Percentiles rank a stretch among this genome's conserved stretches.
Evolutionary conservation across 164 flowering plant species (phyloP).

Genomic region (Saururus chinensis): DNA sequence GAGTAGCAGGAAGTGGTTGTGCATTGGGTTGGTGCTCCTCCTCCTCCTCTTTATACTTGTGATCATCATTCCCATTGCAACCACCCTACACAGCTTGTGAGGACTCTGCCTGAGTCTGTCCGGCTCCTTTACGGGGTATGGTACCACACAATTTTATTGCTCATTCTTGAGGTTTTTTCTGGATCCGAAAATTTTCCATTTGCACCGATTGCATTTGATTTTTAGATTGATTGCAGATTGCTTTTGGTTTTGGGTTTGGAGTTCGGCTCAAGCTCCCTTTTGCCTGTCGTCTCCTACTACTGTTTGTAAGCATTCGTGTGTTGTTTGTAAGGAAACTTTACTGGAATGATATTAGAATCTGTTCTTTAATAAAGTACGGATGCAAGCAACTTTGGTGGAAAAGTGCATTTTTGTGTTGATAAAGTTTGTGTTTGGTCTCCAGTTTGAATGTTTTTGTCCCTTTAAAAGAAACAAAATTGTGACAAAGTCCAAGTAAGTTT

Average conservation of each 20-base stretch:
- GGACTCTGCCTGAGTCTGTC: not conserved
- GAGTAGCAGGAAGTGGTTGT: slow-evolving; percentile 33
- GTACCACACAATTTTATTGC: not conserved
- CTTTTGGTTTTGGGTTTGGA: not conserved
- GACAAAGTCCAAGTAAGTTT: no score
- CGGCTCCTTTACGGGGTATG: not conserved
- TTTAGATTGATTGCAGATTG: not conserved
- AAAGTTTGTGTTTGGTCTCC: no score
- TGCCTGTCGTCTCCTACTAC: not conserved
- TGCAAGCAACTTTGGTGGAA: no score
- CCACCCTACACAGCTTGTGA: slow-evolving; percentile 26
- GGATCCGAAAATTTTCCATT: not conserved
- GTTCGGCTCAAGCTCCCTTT: slow-evolving; percentile 9
- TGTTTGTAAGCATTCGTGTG: no score
- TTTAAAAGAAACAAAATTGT: no score
- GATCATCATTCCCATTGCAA: slow-evolving; percentile 47
- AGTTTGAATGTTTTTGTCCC: no score
- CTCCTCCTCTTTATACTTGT: slow-evolving; percentile 50
- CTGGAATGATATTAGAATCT: no score
- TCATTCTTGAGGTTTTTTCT: not conserved
- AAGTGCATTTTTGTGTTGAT: no score
- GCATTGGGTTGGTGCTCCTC: slow-evolving; percentile 46
- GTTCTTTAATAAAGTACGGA: no score
- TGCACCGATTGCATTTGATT: not conserved
- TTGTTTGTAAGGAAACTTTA: no score